Base-by-base conservation (phyloP, 257 asterid species). In the Anisodus acutangulus region DNA sequence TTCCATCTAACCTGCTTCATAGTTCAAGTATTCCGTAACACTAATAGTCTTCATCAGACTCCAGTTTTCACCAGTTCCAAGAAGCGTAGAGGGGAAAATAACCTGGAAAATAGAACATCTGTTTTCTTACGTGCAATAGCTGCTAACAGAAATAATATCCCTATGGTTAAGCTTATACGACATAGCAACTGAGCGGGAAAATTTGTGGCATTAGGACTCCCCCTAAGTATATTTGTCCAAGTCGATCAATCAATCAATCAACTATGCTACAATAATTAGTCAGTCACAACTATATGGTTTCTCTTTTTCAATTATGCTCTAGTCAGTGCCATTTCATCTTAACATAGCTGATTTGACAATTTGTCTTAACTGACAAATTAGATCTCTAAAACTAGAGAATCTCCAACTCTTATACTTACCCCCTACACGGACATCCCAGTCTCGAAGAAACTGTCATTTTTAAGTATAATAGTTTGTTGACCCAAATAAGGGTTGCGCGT, bases 21-120 rank as follows among this genome's bases (percentile, higher is more conserved):
- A 95, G 85, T 94, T 93, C 87, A 95, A 88, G 89, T 94, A 95
- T 82, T 95, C 97, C 54, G 99, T 95, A 17, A 93, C 98, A 78
- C 98, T 94, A 86, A 95, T 94, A 39, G 98, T 93, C 87, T 92
- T 92, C 98, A 94, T 90, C 91, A 95, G 84, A 85, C 98, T 95
- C 99, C 99, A 95, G 80, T 85, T 91, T 87, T 94, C 97, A 87
- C 91, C 95, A 19, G 99, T 94, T 87, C 99, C 99, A 83, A 95
- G 91, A 85, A 94, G 98, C 19, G 97, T 88, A 80, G 97, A 91
- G 39, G 99, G 99, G 88, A 94, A 95, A 89, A 94, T 95, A 83
- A 95, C 98, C 98, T 95, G 89, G 80, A 89, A 84, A 78, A 4
- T 12, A 83, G 26, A 59, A 59, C 17, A 10, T 54, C 8, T 47